Evolutionary conservation across 2,329 filamentous ascomycete genomes (phyloP), one percentile per base, ranked within the genome.

Genomic region (Botryosphaeria agaves): DNA sequence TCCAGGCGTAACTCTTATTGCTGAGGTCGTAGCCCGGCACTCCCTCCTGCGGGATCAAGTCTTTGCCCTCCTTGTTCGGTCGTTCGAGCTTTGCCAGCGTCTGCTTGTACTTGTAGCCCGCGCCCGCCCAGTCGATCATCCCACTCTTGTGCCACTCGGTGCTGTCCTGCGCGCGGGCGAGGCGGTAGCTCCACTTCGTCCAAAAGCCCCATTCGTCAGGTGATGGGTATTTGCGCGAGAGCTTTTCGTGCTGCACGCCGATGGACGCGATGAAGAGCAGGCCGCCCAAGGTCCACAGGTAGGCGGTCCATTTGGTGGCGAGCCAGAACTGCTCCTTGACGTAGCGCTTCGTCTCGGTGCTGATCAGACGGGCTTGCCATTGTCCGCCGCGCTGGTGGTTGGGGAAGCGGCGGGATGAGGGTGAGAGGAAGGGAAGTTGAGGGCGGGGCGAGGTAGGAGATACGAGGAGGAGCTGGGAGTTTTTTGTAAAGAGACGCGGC

Each of bases 1-100:
- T 64, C 87, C 85, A 95, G 29, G 76, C 64, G 52, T 91, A 82
- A 38, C 73, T 76, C 59, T 84, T 92, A 5, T 56, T 64, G 1
- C 69, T 69, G 33, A 89, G 60, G 47, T 93, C 81, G 39, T 71
- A 72, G 0, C 72, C 71, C 3, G 63, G 59, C 33, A 54, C 60
- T 0, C 66, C 69, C 17, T 71, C 43, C 0, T 64, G 68, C 3
- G 64, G 62, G n/a, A 73, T 40, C 17, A 42, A 8, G 2, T 44
- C 34, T 7, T 35, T 31, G 17, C 33, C 39, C 3, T 41, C 44
- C 4, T 67, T 56, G 1, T 61, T 55, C 0, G 63, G 58, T 41
- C 89, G 66, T 45, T 93, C 82, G 17, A 93, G 52, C 11, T 79
- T 62, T 34, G 61, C 56, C 14, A 92, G 45, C 21, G 78, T 56